phyloP scores from a whole-genome alignment of 768 basidiomycete species.

The Auricularia sp. region DNA sequence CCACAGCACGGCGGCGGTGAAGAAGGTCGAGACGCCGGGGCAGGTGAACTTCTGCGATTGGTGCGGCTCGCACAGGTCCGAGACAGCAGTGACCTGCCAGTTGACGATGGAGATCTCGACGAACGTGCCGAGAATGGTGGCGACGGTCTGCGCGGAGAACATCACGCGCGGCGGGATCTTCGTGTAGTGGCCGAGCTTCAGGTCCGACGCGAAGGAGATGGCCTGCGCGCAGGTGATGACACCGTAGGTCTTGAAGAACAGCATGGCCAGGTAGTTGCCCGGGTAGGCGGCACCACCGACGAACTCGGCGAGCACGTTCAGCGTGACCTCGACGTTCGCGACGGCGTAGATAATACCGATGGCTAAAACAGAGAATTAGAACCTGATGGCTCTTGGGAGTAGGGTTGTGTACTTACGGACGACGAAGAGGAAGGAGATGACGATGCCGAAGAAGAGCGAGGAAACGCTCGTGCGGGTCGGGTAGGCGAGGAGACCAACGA shows the following conservation, averaged over 20 bases:
- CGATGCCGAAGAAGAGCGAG: constrained; percentile 12
- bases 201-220: constrained; percentile 7
- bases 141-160: constrained; percentile 24
- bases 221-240: constrained; percentile 11
- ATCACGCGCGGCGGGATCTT: constrained; percentile 20
- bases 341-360: constrained; percentile 16
- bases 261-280: constrained; percentile 21
- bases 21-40: constrained; percentile 22
- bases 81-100: constrained; percentile 23
- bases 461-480: constrained; percentile 15
- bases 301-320: constrained; percentile 23
- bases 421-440: constrained; percentile 8
- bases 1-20: constrained; percentile 24
- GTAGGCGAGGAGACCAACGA: constrained; percentile 16
- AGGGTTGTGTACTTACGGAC: constrained; percentile 22
- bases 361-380: constrained; percentile 8
- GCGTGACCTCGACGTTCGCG: constrained; percentile 18
- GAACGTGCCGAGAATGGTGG: constrained; percentile 24
- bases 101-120: constrained; percentile 19
- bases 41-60: constrained; percentile 19
- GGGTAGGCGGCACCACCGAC: constrained; percentile 20
- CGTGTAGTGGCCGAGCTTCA: constrained; percentile 16
- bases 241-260: constrained; percentile 17
- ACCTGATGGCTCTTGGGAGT: constrained; percentile 5
- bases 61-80: constrained; percentile 12